Evolutionary conservation across 2,329 filamentous ascomycete species (phyloP), one percentile per base, ranked within the genome.

Genomic region (Xylariaceae sp.): DNA sequence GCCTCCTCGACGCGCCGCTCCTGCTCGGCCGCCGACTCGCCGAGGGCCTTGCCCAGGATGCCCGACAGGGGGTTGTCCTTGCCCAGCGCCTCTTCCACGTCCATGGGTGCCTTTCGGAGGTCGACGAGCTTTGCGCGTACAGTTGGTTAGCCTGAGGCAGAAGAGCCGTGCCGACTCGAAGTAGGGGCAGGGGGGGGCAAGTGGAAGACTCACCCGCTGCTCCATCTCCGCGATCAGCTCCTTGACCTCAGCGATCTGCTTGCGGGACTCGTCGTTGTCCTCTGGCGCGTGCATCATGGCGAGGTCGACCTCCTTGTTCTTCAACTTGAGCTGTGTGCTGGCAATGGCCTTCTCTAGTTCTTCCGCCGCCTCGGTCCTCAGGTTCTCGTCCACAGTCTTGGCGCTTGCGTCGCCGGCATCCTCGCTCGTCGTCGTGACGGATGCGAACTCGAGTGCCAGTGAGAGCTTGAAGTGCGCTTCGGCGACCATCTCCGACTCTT

Each of bases 401-500:
- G 38, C 49, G 33, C 35, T 59, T 38, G 41, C 61, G 3, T 67
- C 63, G 15, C 53, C 58, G 33, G 67, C 62, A 28, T 73, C 69
- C 12, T 72, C 72, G 10, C 68, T 61, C 2, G 74, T 68, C 13
- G 68, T 70, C 5, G 80, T 84, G 29, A 92, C 77, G 0, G 87
- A 92, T 4, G 86, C 86, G 49, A 96, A 96, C 55, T 98, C 92
- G 18, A 98, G 73, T 0, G 92, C 92, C 12, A 98, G 75, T 0
- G 90, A 94, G 17, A 98, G 79, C 63, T 95, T 96, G 68, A 84
- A 98, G 64, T 98, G 88, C 12, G 86, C 90, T 65, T 98, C 92
- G 26, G 92, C 90, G 36, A 96, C 74, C 32, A 93, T 73, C 48
- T 88, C 83, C 11, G 85, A 87, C 42, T 93, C 86, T 31, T 81